Percentiles rank a stretch among this genome's conserved stretches.
Conservation (phyloP, 2,329 filamentous ascomycete genomes). For the Neofusicoccum kwambonambiense region DNA sequence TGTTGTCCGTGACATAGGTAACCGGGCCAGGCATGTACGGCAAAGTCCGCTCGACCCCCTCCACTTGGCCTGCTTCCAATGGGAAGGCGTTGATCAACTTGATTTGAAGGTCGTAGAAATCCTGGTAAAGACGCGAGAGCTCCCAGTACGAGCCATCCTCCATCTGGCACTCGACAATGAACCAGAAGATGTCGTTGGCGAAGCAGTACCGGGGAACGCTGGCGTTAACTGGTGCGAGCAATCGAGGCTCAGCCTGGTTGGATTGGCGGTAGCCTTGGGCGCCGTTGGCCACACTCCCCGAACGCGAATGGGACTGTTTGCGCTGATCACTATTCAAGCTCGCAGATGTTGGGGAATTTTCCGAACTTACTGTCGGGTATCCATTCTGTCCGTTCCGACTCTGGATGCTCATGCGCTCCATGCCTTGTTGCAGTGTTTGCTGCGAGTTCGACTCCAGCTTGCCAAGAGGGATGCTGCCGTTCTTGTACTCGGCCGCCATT, state of each 20-base stretch:
- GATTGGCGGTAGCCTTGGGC: conserved; percentile 13
- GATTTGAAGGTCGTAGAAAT: conserved; percentile 99
- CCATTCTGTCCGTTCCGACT: conserved; percentile 43
- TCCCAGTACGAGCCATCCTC: conserved; percentile 93
- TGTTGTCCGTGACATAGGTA: conserved; percentile 96
- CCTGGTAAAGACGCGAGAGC: conserved; percentile 90
- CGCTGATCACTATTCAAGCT: conserved; percentile 2
- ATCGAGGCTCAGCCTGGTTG: conserved; percentile 29
- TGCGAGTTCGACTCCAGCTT: conserved; percentile 66
- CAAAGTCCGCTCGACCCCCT: conserved; percentile 70
- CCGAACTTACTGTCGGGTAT: conserved; percentile 36
- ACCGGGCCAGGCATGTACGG: conserved; percentile 99
- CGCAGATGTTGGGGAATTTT: conserved; percentile 43
- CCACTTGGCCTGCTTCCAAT: conserved; percentile 84
- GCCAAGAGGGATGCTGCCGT: conserved; percentile 94
- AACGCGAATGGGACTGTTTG: conserved; percentile 22
- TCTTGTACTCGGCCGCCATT: conserved; percentile 99
- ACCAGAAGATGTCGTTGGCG: conserved; percentile 98
- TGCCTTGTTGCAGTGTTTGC: conserved; percentile 55
- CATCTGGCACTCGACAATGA: conserved; percentile 87
- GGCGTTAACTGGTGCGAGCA: conserved; percentile 76
- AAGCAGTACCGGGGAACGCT: conserved; percentile 92
- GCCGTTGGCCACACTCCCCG: conserved; percentile 15
- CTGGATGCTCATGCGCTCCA: conserved; percentile 77
- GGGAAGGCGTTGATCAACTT: conserved; percentile 89